Conservation (phyloP, 352 stramenopile genomes). For the Phytophthora rubi region DNA sequence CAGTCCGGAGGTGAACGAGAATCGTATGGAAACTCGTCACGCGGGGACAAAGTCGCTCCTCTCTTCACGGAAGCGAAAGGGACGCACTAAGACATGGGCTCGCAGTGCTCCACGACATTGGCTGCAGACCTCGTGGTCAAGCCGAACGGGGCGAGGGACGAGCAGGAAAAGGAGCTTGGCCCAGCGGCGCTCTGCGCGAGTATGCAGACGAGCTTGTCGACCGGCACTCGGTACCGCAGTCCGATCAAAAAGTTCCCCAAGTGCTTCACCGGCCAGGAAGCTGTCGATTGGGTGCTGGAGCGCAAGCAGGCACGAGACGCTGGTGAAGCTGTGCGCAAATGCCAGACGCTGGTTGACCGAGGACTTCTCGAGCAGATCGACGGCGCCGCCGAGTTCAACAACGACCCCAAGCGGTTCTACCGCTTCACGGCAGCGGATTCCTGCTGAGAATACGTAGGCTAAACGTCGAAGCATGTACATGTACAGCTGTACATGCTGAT, state of each 20-base stretch:
- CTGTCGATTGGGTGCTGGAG: constrained; percentile 79
- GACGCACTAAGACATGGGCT: constrained; percentile 18
- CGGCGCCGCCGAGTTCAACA: constrained; percentile 71
- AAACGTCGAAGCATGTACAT: not conserved
- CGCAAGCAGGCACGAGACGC: constrained; percentile 71
- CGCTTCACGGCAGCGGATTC: constrained; percentile 49
- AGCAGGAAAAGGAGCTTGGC: constrained; percentile 57
- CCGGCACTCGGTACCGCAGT: constrained; percentile 57
- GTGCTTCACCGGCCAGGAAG: constrained; percentile 75
- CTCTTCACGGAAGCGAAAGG: constrained; percentile 9
- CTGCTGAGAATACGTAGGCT: not conserved
- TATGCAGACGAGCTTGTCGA: constrained; percentile 67
- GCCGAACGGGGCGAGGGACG: constrained; percentile 13
- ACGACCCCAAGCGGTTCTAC: constrained; percentile 72
- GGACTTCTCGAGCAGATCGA: constrained; percentile 72
- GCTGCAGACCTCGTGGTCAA: constrained; percentile 34
- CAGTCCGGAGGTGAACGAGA: constrained; percentile 24
- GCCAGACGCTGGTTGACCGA: constrained; percentile 56
- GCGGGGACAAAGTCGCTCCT: not conserved
- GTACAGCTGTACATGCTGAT: not conserved
- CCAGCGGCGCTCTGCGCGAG: constrained; percentile 56
- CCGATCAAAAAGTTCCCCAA: constrained; percentile 75
- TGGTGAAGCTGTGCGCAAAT: constrained; percentile 68
- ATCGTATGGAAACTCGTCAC: constrained; percentile 13
- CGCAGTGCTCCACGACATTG: constrained; percentile 31